Percentiles rank a stretch among this genome's conserved stretches.
These are phyloP conservation scores for Plectosphaerella sp. DNA, from an alignment of 2,329 filamentous ascomycete genomes.

Conservation along the genomic window DNA sequence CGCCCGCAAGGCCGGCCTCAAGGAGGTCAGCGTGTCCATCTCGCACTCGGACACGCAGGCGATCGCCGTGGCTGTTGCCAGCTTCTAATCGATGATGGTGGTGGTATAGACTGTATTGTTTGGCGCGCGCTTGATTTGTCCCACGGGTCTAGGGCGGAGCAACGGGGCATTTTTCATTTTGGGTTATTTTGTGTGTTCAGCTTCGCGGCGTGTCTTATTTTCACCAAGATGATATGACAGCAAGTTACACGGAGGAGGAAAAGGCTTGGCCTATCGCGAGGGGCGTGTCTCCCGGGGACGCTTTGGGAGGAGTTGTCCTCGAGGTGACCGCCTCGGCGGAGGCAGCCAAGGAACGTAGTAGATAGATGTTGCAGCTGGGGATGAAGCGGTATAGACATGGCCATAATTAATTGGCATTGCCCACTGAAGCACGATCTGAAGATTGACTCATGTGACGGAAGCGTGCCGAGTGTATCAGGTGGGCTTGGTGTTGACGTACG, in stretches of 20 bases:
- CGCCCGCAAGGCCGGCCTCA: slow-evolving; percentile 82
- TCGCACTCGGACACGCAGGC: slow-evolving; percentile 94
- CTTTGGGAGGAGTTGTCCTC: slow-evolving; percentile 1
- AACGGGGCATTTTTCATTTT: neutral
- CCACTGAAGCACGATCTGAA: too few species aligned
- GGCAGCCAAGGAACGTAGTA: neutral
- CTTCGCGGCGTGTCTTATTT: neutral
- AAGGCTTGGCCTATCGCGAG: neutral
- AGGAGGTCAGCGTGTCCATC: slow-evolving; percentile 87
- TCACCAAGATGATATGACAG: neutral
- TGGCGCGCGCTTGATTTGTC: neutral
- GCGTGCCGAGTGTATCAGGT: too few species aligned
- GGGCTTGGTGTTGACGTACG: too few species aligned
- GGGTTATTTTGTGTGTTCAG: neutral
- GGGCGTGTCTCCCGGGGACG: neutral
- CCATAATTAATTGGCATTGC: neutral
- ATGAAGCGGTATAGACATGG: neutral
- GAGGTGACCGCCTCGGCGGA: too few species aligned
- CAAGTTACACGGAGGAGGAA: neutral
- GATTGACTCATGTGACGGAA: too few species aligned
- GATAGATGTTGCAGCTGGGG: neutral
- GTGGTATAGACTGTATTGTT: neutral
- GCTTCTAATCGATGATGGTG: slow-evolving; percentile 49
- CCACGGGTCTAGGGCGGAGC: neutral
- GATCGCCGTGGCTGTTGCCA: slow-evolving; percentile 86